A percentile compares a stretch with the other conserved stretches of the same genome.
Evolutionary conservation across 495 filamentous ascomycete species (phyloP).

Genomic region (Apiosordaria backusii): DNA sequence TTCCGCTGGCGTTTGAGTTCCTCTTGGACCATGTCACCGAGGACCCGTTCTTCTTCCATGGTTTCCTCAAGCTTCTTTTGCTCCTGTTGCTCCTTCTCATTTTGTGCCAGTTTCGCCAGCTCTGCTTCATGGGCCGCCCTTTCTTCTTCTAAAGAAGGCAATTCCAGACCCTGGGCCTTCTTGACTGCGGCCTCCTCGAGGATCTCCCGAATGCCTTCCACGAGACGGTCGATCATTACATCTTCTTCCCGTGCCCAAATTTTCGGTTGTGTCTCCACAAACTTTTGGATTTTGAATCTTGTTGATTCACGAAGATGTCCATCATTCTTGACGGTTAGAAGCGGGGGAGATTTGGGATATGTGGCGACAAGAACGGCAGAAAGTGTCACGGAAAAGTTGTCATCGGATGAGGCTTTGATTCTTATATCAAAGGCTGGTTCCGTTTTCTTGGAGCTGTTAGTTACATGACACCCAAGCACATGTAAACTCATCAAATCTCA

Average conservation of each 20-base stretch:
- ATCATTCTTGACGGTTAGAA: constrained; percentile 65
- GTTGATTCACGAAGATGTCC: constrained; percentile 59
- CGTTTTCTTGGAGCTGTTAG: constrained; percentile 54
- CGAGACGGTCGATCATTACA: constrained; percentile 88
- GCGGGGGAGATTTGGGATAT: constrained; percentile 83
- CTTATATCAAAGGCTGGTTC: constrained; percentile 77
- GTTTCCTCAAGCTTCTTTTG: constrained; percentile 54
- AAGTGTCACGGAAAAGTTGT: constrained; percentile 60
- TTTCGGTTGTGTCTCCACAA: constrained; percentile 66
- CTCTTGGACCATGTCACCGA: constrained; percentile 73
- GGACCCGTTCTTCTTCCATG: constrained; percentile 69
- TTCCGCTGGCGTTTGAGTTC: constrained; percentile 63
- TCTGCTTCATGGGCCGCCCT: constrained; percentile 62
- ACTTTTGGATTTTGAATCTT: constrained; percentile 63
- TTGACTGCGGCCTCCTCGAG: constrained; percentile 80
- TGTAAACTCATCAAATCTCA: neutral
- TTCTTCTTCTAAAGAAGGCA: constrained; percentile 89
- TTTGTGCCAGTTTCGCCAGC: constrained; percentile 47
- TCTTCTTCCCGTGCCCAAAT: constrained; percentile 53
- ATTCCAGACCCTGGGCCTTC: constrained; percentile 63
- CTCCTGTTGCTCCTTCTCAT: constrained; percentile 47
- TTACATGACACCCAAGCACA: neutral
- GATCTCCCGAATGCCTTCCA: constrained; percentile 76
- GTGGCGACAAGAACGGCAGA: constrained; percentile 78
- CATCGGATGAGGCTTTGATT: constrained; percentile 66